Percentiles rank a stretch among this genome's conserved stretches.
Evolutionary conservation across 2,329 filamentous ascomycete species (phyloP).

Genomic region (Tolypocladium sp.): DNA sequence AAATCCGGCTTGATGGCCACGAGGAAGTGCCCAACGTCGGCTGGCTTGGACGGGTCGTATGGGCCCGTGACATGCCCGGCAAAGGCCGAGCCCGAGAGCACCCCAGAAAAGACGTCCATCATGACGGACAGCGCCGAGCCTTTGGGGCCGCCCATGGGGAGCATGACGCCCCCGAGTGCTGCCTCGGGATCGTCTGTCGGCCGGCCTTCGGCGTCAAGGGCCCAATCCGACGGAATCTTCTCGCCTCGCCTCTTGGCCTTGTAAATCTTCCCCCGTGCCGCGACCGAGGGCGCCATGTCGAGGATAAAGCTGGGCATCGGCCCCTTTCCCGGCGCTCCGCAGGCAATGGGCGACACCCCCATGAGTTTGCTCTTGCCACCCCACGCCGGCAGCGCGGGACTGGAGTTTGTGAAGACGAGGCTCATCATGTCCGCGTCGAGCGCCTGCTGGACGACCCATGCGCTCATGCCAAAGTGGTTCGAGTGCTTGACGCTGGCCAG

Average conservation of each 20-base stretch:
- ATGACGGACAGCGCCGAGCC: slow-evolving; percentile 69
- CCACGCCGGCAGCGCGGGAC: slow-evolving; percentile 62
- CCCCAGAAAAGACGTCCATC: slow-evolving; percentile 85
- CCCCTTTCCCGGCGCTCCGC: slow-evolving; percentile 58
- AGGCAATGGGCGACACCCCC: slow-evolving; percentile 66
- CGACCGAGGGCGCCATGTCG: slow-evolving; percentile 65
- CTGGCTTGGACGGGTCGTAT: slow-evolving; percentile 60
- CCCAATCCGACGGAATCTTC: slow-evolving; percentile 66
- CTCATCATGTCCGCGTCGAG: slow-evolving; percentile 63
- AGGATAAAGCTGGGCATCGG: slow-evolving; percentile 53
- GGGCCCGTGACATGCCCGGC: slow-evolving; percentile 69
- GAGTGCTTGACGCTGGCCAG: slow-evolving; percentile 68
- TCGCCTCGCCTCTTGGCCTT: slow-evolving; percentile 59
- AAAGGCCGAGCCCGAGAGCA: slow-evolving; percentile 68
- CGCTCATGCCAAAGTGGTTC: slow-evolving; percentile 78
- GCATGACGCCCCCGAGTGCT: slow-evolving; percentile 70
- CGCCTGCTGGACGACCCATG: slow-evolving; percentile 72
- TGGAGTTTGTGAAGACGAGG: slow-evolving; percentile 63
- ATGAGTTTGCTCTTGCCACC: slow-evolving; percentile 60
- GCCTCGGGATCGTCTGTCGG: slow-evolving; percentile 62
- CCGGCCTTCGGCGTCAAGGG: slow-evolving; percentile 59
- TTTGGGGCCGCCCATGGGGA: slow-evolving; percentile 80
- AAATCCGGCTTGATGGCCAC: slow-evolving; percentile 66
- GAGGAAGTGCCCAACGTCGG: slow-evolving; percentile 68
- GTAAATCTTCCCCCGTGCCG: slow-evolving; percentile 64